Evolutionary conservation across 108 stramenopile species (phyloP), one percentile per base, ranked within the genome.

Genomic region (Cyclostephanos invisitatus): DNA sequence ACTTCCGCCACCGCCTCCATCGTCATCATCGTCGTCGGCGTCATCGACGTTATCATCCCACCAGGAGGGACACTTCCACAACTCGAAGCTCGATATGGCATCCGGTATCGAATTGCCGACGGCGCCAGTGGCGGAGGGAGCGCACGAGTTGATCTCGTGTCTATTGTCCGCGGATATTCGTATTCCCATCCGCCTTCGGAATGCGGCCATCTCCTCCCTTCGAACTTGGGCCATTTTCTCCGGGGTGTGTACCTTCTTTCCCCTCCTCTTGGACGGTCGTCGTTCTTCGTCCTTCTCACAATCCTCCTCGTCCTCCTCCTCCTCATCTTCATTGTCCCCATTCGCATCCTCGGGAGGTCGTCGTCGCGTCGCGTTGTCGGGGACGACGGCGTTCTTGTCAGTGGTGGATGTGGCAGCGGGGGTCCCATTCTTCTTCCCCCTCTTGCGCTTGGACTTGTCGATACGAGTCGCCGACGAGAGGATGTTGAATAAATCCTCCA

Each of bases 401-500:
- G 46, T 42, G 17, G 48, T 35, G 42, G 51, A 18, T 37, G 64
- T 32, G 9, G 62, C 68, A 21, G 61, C 49, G 24, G 17, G 55
- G 10, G 22, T 3, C 51, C 51, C 25, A 17, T 58, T 74, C 35
- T 46, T 74, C 35, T 38, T 28, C 7, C 63, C 67, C 44, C 65
- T 86, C 71, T 89, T 89, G 37, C 86, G 73, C 54, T 91, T 91
- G 32, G 84, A 79, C 60, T 94, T 94, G 83, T 94, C 82, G 53
- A 94, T 59, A 25, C 91, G 62, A 37, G 93, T 91, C 18, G 89
- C 87, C 3, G 93, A 89, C 58, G 93, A 92, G 46, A 94, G 71
- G 57, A 91, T 84, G 49, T 89, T 94, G 82, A 91, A 94, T 25
- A 94, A 77, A 24, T 94, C 93, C 46, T 92, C 93, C 93, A 94